These are phyloP conservation scores for Cyclaneusma minus DNA, from an alignment of 2,329 filamentous ascomycete species.

Conservation along the genomic window DNA sequence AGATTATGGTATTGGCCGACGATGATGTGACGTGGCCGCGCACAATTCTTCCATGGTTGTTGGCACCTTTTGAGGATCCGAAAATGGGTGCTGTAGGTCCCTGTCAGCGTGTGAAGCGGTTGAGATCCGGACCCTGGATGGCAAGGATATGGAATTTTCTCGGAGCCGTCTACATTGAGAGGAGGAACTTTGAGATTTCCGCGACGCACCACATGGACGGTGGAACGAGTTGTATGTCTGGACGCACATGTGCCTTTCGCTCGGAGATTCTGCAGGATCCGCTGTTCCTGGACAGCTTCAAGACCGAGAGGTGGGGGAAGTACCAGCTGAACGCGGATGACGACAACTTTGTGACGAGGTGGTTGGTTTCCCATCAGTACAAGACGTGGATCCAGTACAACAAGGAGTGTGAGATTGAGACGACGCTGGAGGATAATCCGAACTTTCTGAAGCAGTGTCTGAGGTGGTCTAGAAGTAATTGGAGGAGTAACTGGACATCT, in stretches of 20 bases:
- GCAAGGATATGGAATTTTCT: constrained; percentile 73
- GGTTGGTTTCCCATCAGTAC: constrained; percentile 85
- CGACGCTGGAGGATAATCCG: constrained; percentile 74
- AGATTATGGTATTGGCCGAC: constrained; percentile 83
- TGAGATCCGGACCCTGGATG: constrained; percentile 36
- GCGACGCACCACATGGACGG: constrained; percentile 91
- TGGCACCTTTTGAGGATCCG: constrained; percentile 79
- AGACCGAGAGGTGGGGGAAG: constrained; percentile 76
- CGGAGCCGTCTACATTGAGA: constrained; percentile 80
- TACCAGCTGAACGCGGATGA: constrained; percentile 92
- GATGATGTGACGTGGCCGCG: constrained; percentile 89
- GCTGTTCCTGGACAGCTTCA: constrained; percentile 77
- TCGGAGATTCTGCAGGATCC: constrained; percentile 75
- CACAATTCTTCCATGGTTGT: constrained; percentile 76
- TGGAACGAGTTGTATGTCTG: constrained; percentile 92
- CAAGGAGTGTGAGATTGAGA: constrained; percentile 78
- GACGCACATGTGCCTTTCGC: constrained; percentile 82
- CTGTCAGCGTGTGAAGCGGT: constrained; percentile 67
- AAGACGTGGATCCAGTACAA: constrained; percentile 95
- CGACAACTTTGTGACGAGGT: constrained; percentile 95
- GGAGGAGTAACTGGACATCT: constrained; percentile 91
- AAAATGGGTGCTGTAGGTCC: constrained; percentile 83
- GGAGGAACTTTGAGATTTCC: constrained; percentile 92
- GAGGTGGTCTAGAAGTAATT: constrained; percentile 92
- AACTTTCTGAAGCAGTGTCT: constrained; percentile 91